phyloP scores from a whole-genome alignment of 1,139 yeast species.

The Hemisphaericaspora subhashii region DNA sequence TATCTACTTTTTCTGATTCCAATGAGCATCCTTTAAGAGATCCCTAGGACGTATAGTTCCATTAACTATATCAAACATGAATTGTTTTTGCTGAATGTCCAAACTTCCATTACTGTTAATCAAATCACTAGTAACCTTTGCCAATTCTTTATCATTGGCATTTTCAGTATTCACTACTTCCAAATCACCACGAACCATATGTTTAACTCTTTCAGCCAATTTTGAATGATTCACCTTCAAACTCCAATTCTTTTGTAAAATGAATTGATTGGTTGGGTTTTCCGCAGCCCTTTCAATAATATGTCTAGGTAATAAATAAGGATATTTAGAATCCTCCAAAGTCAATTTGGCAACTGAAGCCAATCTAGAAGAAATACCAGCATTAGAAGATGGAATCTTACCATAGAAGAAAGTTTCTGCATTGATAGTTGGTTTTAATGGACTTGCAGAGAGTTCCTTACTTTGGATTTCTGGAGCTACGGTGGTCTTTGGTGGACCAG shows the following conservation, averaged over 20 bases:
- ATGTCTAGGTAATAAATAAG: constrained; percentile 40
- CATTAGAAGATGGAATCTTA: constrained; percentile 33
- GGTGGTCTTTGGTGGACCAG: constrained; percentile 5
- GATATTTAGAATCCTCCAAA: constrained; percentile 42
- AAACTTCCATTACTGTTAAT: constrained; percentile 36
- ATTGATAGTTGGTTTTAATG: constrained; percentile 24
- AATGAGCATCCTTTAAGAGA: constrained; percentile 33
- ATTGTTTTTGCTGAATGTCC: constrained; percentile 27
- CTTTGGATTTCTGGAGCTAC: constrained; percentile 14
- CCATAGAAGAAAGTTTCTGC: constrained; percentile 42
- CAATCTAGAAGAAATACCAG: constrained; percentile 35
- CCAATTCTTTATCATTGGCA: constrained; percentile 9
- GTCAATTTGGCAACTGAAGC: constrained; percentile 44
- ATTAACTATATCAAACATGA: constrained; percentile 29
- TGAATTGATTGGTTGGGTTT: constrained; percentile 26
- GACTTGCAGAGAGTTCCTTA: constrained; percentile 17
- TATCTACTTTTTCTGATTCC: constrained; percentile 21
- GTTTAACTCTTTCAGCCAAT: constrained; percentile 28
- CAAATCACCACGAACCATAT: constrained; percentile 37
- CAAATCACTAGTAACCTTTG: constrained; percentile 13
- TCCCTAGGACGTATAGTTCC: constrained; percentile 26
- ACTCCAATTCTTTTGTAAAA: constrained; percentile 34
- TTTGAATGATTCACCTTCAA: constrained; percentile 26
- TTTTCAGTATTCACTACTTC: constrained; percentile 13
- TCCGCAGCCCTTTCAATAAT: constrained; percentile 29